Evolutionary conservation across 2,329 filamentous ascomycete species (phyloP), one percentile per base, ranked within the genome.

Genomic region (Nemania sp.): DNA sequence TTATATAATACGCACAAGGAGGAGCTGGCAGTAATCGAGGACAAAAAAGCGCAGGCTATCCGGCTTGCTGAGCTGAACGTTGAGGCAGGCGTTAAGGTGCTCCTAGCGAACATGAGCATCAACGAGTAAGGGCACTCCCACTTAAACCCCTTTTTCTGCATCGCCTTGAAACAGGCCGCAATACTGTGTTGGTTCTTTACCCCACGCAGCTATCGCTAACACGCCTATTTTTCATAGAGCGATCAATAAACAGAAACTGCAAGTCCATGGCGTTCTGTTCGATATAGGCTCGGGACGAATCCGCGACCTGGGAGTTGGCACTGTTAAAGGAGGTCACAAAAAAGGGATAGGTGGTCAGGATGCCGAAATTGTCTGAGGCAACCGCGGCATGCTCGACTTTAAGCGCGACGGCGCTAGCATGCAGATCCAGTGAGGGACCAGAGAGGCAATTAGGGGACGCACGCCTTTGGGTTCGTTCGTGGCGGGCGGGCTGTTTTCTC

Each of bases 1-100:
- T 56, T 84, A 9, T 75, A 77, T 18, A 67, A 69, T 5, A 73
- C 73, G 50, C 76, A 90, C 68, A 76, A 79, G 56, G 78, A 78
- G 1, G 87, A 90, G 75, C 77, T 90, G 9, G 76, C 78, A 59
- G 68, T 78, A 66, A 76, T 89, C 71, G 61, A 75, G 72, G 77
- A 88, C 78, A 79, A 80, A 67, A 75, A 81, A 54, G 80, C 81
- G 50, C 81, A 84, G 51, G 81, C 81, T 1, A 75, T 83, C 12
- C 86, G 86, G 66, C 77, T 96, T 62, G 88, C 89, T 5, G 90
- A 94, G 79, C 77, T 93, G 69, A 95, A 95, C 73, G 90, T 96
- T 17, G 80, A 86, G 67, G 80, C 83, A 35, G 88, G 90, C 21
- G 80, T 94, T 59, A 80, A 86, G 67, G 83, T 86, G 18, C 76